Evolutionary conservation across 345 rosid genomes (phyloP), one percentile per base, ranked within the genome.

Genomic region (Cardamine resedifolia): DNA sequence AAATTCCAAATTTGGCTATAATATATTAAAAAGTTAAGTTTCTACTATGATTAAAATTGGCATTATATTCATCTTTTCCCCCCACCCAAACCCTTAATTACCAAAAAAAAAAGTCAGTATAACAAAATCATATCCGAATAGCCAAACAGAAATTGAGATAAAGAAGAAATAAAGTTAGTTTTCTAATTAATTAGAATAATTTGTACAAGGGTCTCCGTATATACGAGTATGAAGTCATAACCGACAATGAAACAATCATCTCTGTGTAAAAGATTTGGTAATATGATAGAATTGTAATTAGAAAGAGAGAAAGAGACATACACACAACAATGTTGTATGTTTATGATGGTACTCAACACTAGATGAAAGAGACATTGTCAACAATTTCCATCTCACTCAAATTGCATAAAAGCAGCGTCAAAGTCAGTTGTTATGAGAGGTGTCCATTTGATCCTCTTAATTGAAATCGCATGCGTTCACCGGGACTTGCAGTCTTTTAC

Each of bases 21-120:
- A 38, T 58, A 27, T 49, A 51, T 27, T 61, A 20, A 38, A 60
- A 61, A 47, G 7, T 11, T 30, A 39, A 51, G 18, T 71, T 51
- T 16, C 59, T 71, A 62, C 55, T 18, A 11, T 30, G 69, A 52
- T 39, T 71, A 62, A 38, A 69, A 51, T 19, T 62, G 62, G n/a
- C 45, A 62, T 6, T 62, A 62, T 16, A 52, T 60, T 49, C 48
- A 43, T 41, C 53, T 44, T 53, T 3, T 12, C 4, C 39, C 14
- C 1, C 18, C 27, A 16, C 11, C 58, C 33, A 69, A n/a, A n/a
- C 36, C 66, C 26, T 44, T 27, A 2, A 21, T 15, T 27, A 30
- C 10, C 10, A 38, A 38, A 10, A 4, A 38, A 38, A 3, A 4
- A 1, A 3, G 15, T 9, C 11, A 38, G 41, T 10, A 10, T 36